Evolutionary conservation across 2,329 filamentous ascomycete genomes (phyloP), one percentile per base, ranked within the genome.

Genomic region (Exophiala calicioides): DNA sequence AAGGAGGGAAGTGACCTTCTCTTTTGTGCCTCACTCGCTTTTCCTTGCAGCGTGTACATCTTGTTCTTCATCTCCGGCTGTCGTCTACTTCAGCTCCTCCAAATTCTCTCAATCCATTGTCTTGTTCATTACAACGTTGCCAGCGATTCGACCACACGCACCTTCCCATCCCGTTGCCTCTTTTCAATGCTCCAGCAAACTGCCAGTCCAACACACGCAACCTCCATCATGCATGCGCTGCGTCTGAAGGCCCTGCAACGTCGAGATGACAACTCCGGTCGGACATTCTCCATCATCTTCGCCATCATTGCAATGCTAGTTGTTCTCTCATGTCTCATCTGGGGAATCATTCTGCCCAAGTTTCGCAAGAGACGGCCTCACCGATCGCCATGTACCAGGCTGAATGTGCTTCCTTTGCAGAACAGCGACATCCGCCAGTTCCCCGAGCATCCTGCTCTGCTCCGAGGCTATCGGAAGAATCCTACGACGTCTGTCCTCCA

Each of bases 401-500:
- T 29, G 2, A 13, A 21, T 29, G 10, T 30, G 13, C 23, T 24
- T 29, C 27, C 19, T 43, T 9, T n/a, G 5, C 9, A 12, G 15
- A 30, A 16, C 32, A 37, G 33, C 20, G 34, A 45, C 29, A 36
- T 29, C 18, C 36, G 23, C 15, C 38, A 26, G 18, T 56, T 54
- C 24, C 52, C 54, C 7, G 54, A 36, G 34, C 54, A 54, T 41
- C 52, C 55, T 37, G 43, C 52, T 9, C 42, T 58, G 12, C 43
- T 53, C n/a, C 43, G 47, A 18, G 35, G 43, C 24, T 46, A 44
- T 34, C 27, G 30, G 20, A 42, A 44, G 21, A 48, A 52, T 19
- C 30, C 41, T n/a, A 30, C 35, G 13, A 26, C 36, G 10, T 27
- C 34, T 3, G 23, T 51, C n/a, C 38, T 36, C 37, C 50, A 40